Conservation (phyloP, 2,329 filamentous ascomycete genomes). For the Clonostachys byssicola region DNA sequence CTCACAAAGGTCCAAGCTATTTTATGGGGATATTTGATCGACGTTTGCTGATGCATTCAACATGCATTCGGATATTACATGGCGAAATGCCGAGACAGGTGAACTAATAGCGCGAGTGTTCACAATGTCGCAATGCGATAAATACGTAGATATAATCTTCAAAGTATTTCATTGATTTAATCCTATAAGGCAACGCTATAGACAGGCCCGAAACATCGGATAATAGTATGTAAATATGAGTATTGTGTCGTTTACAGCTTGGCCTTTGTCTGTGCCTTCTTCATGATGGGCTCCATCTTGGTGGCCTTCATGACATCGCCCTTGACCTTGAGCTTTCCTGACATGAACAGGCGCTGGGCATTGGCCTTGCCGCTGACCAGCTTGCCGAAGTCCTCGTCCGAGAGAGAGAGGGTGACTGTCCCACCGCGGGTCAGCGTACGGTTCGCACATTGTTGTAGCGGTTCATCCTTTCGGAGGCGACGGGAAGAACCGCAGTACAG, state of each 20-base stretch:
- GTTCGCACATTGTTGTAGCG: neutral
- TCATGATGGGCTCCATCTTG: conserved; percentile 89
- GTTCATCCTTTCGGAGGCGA: neutral
- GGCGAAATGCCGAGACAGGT: too few species aligned
- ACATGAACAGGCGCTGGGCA: conserved; percentile 94
- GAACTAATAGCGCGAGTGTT: too few species aligned
- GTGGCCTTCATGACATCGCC: conserved; percentile 98
- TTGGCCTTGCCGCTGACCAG: conserved; percentile 86
- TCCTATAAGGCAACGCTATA: neutral
- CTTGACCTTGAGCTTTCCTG: conserved; percentile 97
- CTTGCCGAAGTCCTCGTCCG: conserved; percentile 81
- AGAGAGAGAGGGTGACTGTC: conserved; percentile 78
- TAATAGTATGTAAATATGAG: too few species aligned
- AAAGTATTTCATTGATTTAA: neutral
- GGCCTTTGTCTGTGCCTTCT: conserved; percentile 76
- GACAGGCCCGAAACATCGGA: neutral
- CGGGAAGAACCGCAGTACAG: neutral
- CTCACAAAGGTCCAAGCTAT: too few species aligned
- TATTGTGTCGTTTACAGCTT: conserved; percentile 60
- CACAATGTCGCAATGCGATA: too few species aligned
- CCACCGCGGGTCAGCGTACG: neutral
- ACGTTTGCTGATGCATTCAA: too few species aligned
- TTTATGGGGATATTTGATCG: too few species aligned
- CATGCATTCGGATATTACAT: too few species aligned
- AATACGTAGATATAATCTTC: too few species aligned